Conservation (phyloP, 331 rosid genomes). For the Prunus yedoensis region DNA sequence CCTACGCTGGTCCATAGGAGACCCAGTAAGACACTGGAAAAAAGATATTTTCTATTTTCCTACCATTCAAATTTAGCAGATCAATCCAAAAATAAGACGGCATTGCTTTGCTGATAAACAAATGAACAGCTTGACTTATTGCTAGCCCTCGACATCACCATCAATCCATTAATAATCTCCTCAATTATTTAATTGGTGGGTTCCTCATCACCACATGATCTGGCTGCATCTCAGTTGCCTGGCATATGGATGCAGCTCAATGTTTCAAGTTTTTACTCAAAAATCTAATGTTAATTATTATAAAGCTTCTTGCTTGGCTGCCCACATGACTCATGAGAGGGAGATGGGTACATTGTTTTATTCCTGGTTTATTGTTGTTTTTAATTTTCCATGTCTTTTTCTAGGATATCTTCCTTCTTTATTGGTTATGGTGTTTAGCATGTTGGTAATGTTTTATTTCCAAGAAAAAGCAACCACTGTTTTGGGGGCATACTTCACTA, state of each 20-base stretch:
- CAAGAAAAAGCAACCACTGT: constrained; percentile 23
- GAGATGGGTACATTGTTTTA: background rate
- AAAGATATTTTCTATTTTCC: background rate
- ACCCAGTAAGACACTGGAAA: background rate
- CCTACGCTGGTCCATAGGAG: background rate
- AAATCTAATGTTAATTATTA: background rate
- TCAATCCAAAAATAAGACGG: background rate
- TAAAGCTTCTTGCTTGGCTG: background rate
- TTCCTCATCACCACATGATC: background rate
- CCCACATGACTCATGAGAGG: background rate
- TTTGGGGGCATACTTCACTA: constrained; percentile 4
- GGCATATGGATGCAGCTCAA: constrained; percentile 8
- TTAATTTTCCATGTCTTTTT: constrained; percentile 2
- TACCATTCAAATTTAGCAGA: background rate
- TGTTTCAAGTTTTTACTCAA: constrained; percentile 4
- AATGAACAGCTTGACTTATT: constrained; percentile 4
- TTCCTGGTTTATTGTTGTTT: background rate
- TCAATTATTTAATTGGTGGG: background rate
- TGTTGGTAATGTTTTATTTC: constrained; percentile 33
- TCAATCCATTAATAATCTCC: background rate
- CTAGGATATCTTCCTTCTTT: background rate
- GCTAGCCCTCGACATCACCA: background rate
- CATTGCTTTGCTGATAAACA: background rate
- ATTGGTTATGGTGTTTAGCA: constrained; percentile 29
- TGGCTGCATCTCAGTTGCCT: background rate